A percentile compares a stretch with the other conserved stretches of the same genome.
Conservation (phyloP, 2,329 filamentous ascomycete genomes). For the Pyrenophora seminiperda region DNA sequence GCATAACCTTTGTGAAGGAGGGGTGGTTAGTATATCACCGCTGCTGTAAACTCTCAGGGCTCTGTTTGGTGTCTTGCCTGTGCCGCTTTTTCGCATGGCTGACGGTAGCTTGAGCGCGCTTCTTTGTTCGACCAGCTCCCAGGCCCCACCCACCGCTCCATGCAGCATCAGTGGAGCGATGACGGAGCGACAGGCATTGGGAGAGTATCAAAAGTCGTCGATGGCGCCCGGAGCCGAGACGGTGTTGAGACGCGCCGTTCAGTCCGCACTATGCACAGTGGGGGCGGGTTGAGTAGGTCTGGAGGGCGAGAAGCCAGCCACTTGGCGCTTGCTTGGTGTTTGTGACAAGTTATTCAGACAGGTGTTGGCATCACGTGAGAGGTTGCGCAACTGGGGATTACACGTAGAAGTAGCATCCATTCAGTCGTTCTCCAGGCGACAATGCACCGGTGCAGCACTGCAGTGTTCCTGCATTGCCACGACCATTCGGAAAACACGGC, state of each 20-base stretch:
- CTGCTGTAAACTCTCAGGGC: background rate
- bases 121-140: background rate
- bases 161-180: constrained; percentile 7
- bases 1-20: background rate
- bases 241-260: constrained; percentile 15
- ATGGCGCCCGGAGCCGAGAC: constrained; percentile 8
- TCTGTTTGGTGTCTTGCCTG: background rate
- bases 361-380: constrained; percentile 1
- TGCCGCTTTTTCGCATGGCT: background rate
- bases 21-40: background rate
- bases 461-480: constrained; percentile 14
- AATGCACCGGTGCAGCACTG: background rate
- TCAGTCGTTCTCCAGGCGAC: background rate
- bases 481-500: background rate
- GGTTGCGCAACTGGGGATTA: background rate
- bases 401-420: background rate
- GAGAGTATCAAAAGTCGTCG: constrained; percentile 6
- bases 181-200: constrained; percentile 9
- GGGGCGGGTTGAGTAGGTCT: constrained; percentile 15
- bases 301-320: constrained; percentile 3
- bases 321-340: constrained; percentile 14
- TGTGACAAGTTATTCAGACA: background rate
- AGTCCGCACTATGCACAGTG: constrained; percentile 19
- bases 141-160: constrained; percentile 3
- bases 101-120: too few species aligned